These are phyloP conservation scores for Aspergillus sp. DNA, from an alignment of 2,329 filamentous ascomycete genomes.

Conservation along the genomic window DNA sequence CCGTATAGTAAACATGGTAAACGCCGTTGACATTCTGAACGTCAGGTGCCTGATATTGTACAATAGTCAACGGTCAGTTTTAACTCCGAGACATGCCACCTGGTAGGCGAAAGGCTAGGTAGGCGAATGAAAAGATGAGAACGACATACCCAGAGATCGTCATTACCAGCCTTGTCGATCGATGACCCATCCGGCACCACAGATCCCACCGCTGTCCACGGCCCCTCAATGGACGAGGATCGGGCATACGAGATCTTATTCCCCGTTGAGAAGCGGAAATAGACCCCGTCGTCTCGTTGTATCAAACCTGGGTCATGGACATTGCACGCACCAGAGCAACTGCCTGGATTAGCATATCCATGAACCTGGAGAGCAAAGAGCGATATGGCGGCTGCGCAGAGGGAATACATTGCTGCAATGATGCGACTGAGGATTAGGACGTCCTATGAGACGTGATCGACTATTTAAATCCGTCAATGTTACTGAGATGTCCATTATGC, in stretches of 20 bases:
- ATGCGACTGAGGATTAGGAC: background rate
- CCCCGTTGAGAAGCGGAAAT: constrained; percentile 49
- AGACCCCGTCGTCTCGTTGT: constrained; percentile 45
- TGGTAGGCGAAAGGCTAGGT: background rate
- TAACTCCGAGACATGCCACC: background rate
- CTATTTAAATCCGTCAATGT: background rate
- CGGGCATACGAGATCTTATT: constrained; percentile 44
- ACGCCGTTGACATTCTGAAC: constrained; percentile 49
- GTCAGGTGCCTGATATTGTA: constrained; percentile 52
- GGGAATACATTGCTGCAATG: background rate
- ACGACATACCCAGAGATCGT: constrained; percentile 44
- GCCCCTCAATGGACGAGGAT: constrained; percentile 35
- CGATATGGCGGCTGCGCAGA: constrained; percentile 4
- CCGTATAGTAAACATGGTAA: constrained; percentile 61
- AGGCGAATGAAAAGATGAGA: background rate
- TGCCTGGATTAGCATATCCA: constrained; percentile 24
- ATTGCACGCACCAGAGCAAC: constrained; percentile 28
- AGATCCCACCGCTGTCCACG: constrained; percentile 44
- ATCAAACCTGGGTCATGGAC: constrained; percentile 47
- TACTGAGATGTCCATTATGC: too few species aligned
- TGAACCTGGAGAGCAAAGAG: constrained; percentile 18
- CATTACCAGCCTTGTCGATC: constrained; percentile 37
- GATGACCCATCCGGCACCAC: constrained; percentile 40
- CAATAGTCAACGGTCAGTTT: background rate
- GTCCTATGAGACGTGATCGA: background rate